Evolutionary conservation across 345 rosid species (phyloP), one percentile per base, ranked within the genome.

Genomic region (Eucalyptus grandis): DNA sequence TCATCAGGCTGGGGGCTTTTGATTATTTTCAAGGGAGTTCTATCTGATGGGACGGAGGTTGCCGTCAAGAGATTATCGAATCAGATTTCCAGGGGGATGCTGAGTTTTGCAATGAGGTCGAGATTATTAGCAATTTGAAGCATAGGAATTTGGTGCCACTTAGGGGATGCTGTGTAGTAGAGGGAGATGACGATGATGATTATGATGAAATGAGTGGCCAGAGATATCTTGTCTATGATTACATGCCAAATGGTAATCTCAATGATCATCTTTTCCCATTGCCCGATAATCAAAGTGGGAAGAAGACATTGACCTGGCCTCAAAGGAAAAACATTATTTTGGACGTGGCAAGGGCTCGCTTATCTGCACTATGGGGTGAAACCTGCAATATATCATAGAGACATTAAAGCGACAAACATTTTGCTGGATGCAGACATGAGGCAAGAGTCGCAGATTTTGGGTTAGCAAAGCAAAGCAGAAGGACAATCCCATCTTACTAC

Each of bases 361-460:
- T 98, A 97, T 90, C 86, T 98, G 94, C 99, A 96, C 88, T 94
- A 95, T 87, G 99, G 99, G 44, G 96, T 98, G 54, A 97, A 96
- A 90, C 99, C 99, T 7, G 97, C 98, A 13, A 97, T 98, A n/a
- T 98, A 94, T 89, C 99, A 98, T 87, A 94, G 99, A 26, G 99
- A 98, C 87, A 97, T 98, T 13, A 98, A 98, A 93, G 94, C 94
- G 24, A 98, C 98, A 2, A 98, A 98, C 88, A 95, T 97, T 87
- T 91, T 98, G 88, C 92, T 98, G 81, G 99, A 98, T 90, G 95
- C 89, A 3, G 97, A 95, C 40, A 97, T 98, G 99, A 92, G 97
- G 99, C 98, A 34, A 92, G 97, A 89, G 99, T 98, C 37, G 99
- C 99, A 3, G 99, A 98, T 94, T 97, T 98, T 21, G 98, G 99